These are phyloP conservation scores for Malbranchea zuffiana DNA, from an alignment of 2,329 filamentous ascomycete genomes.

Conservation along the genomic window DNA sequence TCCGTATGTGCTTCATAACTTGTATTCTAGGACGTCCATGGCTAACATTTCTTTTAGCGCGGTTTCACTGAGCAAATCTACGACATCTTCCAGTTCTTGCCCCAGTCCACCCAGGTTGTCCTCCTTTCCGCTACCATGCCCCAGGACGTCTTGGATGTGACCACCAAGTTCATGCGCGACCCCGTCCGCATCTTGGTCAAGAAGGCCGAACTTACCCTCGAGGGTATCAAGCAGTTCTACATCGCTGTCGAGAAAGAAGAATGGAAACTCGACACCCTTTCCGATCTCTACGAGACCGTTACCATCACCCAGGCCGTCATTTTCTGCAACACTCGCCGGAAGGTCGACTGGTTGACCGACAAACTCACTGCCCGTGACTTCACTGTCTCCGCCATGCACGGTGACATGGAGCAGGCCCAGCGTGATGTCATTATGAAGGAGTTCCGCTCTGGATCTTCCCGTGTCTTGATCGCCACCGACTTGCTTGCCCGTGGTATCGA, in stretches of 20 bases:
- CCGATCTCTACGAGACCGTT: conserved; percentile 96
- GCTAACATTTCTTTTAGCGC: conserved; percentile 39
- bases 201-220: conserved; percentile 98
- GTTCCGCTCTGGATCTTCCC: conserved; percentile 96
- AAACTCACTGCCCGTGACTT: conserved; percentile 98
- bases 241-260: conserved; percentile 99
- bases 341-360: conserved; percentile 99
- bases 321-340: conserved; percentile 99
- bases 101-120: conserved; percentile 95
- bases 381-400: conserved; percentile 99
- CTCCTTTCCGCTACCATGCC: conserved; percentile 97
- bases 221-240: conserved; percentile 99
- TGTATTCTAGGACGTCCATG: not conserved
- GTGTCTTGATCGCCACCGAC: conserved; percentile 97
- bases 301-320: conserved; percentile 99
- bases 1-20: conserved; percentile 20
- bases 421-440: conserved; percentile 99
- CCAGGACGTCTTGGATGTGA: conserved; percentile 97
- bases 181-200: conserved; percentile 98
- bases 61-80: conserved; percentile 99
- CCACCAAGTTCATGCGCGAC: conserved; percentile 99
- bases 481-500: conserved; percentile 98
- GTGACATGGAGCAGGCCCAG: conserved; percentile 96
- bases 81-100: conserved; percentile 98
- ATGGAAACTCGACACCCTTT: conserved; percentile 99